These are phyloP conservation scores for Trichoderma sp. DNA, from an alignment of 2,329 filamentous ascomycete species.

Conservation along the genomic window DNA sequence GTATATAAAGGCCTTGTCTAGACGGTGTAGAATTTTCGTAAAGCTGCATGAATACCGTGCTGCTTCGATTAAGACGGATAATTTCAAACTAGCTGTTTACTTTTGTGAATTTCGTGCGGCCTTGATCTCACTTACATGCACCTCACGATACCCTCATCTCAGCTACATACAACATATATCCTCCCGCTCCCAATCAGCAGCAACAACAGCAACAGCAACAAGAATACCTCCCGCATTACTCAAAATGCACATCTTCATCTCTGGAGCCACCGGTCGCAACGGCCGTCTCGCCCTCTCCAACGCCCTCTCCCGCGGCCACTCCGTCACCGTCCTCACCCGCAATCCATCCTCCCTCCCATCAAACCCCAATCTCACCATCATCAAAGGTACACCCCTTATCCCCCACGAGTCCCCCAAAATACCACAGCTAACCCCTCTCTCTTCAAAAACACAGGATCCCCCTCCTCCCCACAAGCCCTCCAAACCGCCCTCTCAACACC, in stretches of 20 bases:
- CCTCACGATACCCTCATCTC: background rate
- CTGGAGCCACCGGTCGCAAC: conserved; percentile 47
- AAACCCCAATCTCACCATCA: conserved; percentile 35
- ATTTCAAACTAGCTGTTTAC: background rate
- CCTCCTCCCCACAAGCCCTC: conserved; percentile 37
- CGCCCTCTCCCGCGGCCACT: conserved; percentile 39
- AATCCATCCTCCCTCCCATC: conserved; percentile 33
- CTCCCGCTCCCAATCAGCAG: background rate
- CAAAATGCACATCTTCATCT: conserved; percentile 44
- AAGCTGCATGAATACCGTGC: background rate
- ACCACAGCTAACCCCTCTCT: background rate
- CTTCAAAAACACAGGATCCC: conserved; percentile 30
- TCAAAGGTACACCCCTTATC: conserved; percentile 23
- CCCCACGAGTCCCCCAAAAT: background rate
- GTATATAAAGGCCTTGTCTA: background rate
- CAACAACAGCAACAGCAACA: background rate
- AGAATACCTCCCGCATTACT: background rate
- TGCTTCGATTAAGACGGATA: background rate
- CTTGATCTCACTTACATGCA: background rate
- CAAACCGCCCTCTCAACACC: conserved; percentile 33
- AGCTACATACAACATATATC: background rate
- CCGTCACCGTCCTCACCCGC: conserved; percentile 46
- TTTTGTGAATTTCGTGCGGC: background rate
- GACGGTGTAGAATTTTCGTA: background rate
- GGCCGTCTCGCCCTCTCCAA: conserved; percentile 42